Conservation (phyloP, 495 filamentous ascomycete species). For the Penicillium turbatum region DNA sequence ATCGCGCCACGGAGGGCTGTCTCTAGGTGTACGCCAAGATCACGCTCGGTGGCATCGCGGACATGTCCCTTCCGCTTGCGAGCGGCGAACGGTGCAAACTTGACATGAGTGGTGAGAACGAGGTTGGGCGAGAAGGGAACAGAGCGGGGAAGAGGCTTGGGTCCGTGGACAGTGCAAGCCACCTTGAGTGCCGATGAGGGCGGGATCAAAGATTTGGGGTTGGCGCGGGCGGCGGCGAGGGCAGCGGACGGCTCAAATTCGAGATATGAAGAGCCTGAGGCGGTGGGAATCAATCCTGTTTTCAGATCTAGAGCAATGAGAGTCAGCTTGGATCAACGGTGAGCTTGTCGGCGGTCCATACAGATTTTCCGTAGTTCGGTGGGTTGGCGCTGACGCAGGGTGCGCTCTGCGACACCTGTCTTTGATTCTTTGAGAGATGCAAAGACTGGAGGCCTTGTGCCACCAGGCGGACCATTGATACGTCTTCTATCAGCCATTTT, state of each 20-base stretch:
- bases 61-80: constrained; percentile 78
- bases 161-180: constrained; percentile 87
- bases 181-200: constrained; percentile 72
- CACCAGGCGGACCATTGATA: constrained; percentile 79
- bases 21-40: constrained; percentile 86
- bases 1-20: constrained; percentile 84
- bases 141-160: constrained; percentile 82
- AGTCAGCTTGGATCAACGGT: constrained; percentile 11
- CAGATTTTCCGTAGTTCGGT: constrained; percentile 78
- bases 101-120: constrained; percentile 85
- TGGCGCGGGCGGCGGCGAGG: constrained; percentile 44
- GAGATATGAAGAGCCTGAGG: constrained; percentile 89
- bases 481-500: constrained; percentile 82
- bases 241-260: constrained; percentile 67
- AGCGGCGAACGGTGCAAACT: constrained; percentile 92
- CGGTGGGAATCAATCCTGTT: constrained; percentile 88
- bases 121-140: constrained; percentile 87
- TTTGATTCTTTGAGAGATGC: constrained; percentile 40
- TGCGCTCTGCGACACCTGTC: constrained; percentile 34
- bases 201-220: constrained; percentile 43
- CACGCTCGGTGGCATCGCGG: constrained; percentile 78
- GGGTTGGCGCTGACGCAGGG: constrained; percentile 52
- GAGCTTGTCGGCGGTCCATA: constrained; percentile 41
- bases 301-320: constrained; percentile 61
- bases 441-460: constrained; percentile 73